Base-by-base conservation (phyloP, 805 yeast genomes). In the Candida hungchunana region DNA sequence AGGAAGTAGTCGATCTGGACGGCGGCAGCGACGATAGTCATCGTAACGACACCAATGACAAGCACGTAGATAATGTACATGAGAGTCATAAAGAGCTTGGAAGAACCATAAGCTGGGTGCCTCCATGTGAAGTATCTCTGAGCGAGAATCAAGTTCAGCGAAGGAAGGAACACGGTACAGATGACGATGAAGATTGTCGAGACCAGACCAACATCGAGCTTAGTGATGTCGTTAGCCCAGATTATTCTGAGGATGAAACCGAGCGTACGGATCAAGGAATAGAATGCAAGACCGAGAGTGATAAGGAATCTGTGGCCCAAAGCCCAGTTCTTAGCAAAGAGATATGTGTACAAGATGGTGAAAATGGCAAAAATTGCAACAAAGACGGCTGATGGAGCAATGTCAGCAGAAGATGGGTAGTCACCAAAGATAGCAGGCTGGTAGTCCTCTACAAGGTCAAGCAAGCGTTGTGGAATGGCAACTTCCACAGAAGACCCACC, bases 71-170 rank as follows among this genome's bases (percentile, higher is more conserved):
- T 51, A 7, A 62, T 30, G 33, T 67, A 54, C 80, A 81, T 73
- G 18, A 62, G 31, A 26, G 40, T 32, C 69, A 73, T 71, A 47
- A 82, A 75, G 17, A 65, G 36, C 43, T 57, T 63, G 31, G 70
- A 59, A 18, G 73, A 63, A 25, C 88, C 89, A 13, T 75, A 73
- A 27, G 73, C 75, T 10, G 90, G 89, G 56, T 82, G 89, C 58
- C 79, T 67, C 87, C 88, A 82, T 10, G 85, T 79, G 62, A 80
- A 79, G 19, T 80, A 61, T 56, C 89, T 71, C 58, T 81, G 88
- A 8, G 85, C 85, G 39, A 82, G 59, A 18, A 80, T 70, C 58
- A 80, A 66, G 51, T 78, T 79, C 50, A 77, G 63, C 6, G 82
- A 67, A 30, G 76, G 73, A 33, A 82, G 53, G 29, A 76, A 56